Conservation (phyloP, 805 yeast genomes). For the Myxozyma neotropica region DNA sequence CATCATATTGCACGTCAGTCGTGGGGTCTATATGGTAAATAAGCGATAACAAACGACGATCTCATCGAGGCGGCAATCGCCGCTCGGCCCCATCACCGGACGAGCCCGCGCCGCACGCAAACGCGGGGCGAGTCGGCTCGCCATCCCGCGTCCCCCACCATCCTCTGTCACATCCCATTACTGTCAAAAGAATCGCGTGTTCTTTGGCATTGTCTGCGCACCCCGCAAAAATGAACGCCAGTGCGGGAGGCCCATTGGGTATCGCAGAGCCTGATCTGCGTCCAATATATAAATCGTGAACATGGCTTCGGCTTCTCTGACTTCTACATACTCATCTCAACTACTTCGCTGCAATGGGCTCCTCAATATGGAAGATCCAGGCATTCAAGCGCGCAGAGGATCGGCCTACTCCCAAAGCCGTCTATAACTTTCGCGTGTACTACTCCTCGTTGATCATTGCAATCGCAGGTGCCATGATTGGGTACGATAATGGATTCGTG, state of each 20-base stretch:
- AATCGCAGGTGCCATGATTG: conserved; percentile 55
- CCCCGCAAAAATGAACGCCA: no score
- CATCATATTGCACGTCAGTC: background rate
- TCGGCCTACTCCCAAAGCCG: conserved; percentile 46
- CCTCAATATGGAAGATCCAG: conserved; percentile 14
- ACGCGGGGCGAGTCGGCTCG: background rate
- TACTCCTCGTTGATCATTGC: conserved; percentile 50
- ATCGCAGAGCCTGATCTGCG: no score
- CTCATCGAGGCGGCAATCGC: no score
- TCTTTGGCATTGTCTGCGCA: no score
- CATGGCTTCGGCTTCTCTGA: no score
- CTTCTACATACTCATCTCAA: background rate
- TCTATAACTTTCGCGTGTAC: conserved; percentile 51
- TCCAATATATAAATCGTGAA: no score
- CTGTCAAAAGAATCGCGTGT: background rate
- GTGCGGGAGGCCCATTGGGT: no score
- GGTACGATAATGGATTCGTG: conserved; percentile 58
- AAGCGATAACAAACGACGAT: no score
- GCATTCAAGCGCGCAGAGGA: conserved; percentile 28
- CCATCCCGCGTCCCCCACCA: background rate
- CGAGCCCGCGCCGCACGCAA: background rate
- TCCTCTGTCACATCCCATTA: background rate
- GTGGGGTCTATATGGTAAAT: background rate
- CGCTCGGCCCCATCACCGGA: background rate
- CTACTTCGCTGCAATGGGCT: conserved; percentile 3